Evolutionary conservation across 768 basidiomycete species (phyloP).

Genomic region (Mrakia frigida): DNA sequence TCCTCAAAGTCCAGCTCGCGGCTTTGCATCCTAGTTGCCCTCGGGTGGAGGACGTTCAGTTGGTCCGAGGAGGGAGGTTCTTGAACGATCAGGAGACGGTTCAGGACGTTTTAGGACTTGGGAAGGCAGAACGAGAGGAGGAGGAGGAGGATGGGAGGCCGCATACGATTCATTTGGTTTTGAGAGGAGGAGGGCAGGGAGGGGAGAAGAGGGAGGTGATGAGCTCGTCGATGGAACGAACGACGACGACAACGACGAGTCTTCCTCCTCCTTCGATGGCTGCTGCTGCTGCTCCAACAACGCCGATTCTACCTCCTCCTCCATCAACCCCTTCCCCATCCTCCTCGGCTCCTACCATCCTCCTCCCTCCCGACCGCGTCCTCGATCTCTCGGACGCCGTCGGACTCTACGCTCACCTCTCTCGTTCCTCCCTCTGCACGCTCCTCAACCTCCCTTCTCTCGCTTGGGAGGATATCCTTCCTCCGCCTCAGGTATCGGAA

Average conservation of each 20-base stretch:
- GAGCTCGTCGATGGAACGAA: no score
- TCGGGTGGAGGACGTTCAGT: not conserved
- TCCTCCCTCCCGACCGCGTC: slow-evolving; percentile 1
- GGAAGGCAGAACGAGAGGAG: not conserved
- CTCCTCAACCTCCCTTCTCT: slow-evolving; percentile 1
- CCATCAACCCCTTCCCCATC: not conserved
- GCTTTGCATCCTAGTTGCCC: slow-evolving; percentile 7
- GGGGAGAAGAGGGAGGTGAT: not conserved
- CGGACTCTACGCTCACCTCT: slow-evolving; percentile 10
- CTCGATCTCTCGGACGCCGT: slow-evolving; percentile 23
- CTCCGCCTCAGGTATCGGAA: slow-evolving; percentile 11
- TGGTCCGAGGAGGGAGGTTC: slow-evolving; percentile 14
- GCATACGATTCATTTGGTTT: slow-evolving; percentile 27
- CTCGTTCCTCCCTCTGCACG: slow-evolving; percentile 11
- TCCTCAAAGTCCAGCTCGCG: slow-evolving; percentile 15
- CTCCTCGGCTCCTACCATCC: not conserved
- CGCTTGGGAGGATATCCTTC: slow-evolving; percentile 6
- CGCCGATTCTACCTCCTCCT: no score
- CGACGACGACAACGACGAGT: not conserved
- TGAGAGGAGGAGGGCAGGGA: not conserved
- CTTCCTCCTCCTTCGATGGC: no score
- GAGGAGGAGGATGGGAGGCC: not conserved
- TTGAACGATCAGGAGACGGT: slow-evolving; percentile 24
- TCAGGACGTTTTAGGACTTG: slow-evolving; percentile 14
- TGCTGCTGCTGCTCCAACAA: no score